Evolutionary conservation across 208 protist genomes (phyloP).

Genomic region (Trypanosoma platydactyli): DNA sequence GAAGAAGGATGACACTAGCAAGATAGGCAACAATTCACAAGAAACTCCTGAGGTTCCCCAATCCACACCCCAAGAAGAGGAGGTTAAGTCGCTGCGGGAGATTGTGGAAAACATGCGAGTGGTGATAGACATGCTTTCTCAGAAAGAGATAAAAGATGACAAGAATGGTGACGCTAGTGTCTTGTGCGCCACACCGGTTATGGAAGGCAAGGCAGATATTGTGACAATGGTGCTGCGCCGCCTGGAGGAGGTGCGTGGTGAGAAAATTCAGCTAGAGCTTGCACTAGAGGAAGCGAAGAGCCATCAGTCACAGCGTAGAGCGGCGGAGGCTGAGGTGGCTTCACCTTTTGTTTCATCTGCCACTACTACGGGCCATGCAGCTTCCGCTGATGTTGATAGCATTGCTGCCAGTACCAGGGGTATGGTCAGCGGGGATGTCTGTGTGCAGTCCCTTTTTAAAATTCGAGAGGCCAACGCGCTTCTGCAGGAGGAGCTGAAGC

Average conservation of each 20-base stretch:
- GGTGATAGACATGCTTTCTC: constrained; percentile 4
- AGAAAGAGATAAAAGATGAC: background rate
- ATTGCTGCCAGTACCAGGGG: background rate
- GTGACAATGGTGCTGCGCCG: constrained; percentile 21
- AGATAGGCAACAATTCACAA: background rate
- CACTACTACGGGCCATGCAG: too few relatives aligned
- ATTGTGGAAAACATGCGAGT: constrained; percentile 9
- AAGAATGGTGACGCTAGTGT: background rate
- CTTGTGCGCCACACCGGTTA: background rate
- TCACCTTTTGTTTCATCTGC: too few relatives aligned
- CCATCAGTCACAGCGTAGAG: background rate
- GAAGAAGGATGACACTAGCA: background rate
- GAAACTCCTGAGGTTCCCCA: background rate
- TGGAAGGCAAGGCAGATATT: background rate
- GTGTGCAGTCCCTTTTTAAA: constrained; percentile 11
- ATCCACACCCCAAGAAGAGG: background rate
- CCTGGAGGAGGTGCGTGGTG: constrained; percentile 23
- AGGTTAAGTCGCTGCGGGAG: background rate
- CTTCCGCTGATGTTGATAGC: background rate
- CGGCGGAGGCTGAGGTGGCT: too few relatives aligned
- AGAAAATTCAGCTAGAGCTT: constrained; percentile 15
- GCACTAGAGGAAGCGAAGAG: constrained; percentile 3
- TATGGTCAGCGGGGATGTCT: background rate
- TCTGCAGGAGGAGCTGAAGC: constrained; percentile 18
- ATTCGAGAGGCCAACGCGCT: constrained; percentile 16